Evolutionary conservation across 2,329 filamentous ascomycete species (phyloP).

Genomic region (Aspergillus quadricinctus): DNA sequence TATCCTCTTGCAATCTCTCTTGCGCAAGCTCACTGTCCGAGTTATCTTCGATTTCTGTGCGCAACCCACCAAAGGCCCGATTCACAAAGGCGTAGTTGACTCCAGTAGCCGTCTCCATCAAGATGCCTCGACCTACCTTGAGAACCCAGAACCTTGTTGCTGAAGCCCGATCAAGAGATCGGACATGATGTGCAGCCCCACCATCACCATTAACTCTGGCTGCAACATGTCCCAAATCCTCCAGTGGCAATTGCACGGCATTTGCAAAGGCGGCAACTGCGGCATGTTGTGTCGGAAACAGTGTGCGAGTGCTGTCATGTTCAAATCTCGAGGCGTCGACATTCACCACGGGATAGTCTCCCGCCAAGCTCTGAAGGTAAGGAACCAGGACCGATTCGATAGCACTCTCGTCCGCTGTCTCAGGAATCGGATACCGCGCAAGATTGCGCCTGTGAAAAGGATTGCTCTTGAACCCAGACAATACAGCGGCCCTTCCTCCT

Average conservation of each 20-base stretch:
- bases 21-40: conserved; percentile 34
- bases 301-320: conserved; percentile 47
- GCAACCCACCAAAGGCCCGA: conserved; percentile 58
- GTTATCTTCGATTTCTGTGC: conserved; percentile 38
- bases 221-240: conserved; percentile 43
- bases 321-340: conserved; percentile 57
- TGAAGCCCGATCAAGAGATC: conserved; percentile 30
- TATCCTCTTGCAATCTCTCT: conserved; percentile 47
- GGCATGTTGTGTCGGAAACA: conserved; percentile 51
- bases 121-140: conserved; percentile 55
- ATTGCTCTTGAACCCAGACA: conserved; percentile 54
- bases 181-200: conserved; percentile 19
- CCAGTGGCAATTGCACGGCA: conserved; percentile 51
- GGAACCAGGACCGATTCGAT: conserved; percentile 57
- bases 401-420: conserved; percentile 47
- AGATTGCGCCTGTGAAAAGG: conserved; percentile 37
- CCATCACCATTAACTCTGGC: conserved; percentile 21
- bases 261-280: conserved; percentile 56
- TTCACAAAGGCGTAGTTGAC: conserved; percentile 57
- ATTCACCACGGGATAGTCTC: conserved; percentile 49
- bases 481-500: conserved; percentile 51
- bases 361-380: conserved; percentile 53
- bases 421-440: conserved; percentile 50
- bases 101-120: conserved; percentile 54
- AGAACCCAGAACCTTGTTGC: conserved; percentile 53